Conservation (phyloP, 805 yeast genomes). For the Clavispora phyllophila region DNA sequence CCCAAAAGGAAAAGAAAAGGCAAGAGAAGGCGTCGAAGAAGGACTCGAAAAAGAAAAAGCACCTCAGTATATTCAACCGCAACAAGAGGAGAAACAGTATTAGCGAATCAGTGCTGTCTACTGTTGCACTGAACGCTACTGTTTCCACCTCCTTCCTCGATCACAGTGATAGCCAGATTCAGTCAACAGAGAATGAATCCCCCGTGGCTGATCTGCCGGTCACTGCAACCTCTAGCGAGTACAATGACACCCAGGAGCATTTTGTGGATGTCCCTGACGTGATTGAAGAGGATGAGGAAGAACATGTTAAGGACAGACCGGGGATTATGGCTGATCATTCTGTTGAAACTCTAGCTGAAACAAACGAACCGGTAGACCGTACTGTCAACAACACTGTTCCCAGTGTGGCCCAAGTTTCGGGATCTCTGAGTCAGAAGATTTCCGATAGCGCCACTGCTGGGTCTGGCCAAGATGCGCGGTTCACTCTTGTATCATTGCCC, state of each 20-base stretch:
- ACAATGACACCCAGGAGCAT: constrained; percentile 3
- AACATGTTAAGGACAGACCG: not conserved
- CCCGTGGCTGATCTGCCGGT: not conserved
- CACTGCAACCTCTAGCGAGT: not conserved
- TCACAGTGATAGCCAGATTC: not conserved
- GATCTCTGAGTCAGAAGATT: no score
- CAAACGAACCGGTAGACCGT: not conserved
- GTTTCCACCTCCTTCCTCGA: not conserved
- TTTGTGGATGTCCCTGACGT: constrained; percentile 15
- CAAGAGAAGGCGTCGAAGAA: constrained; percentile 1
- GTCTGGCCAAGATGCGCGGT: not conserved
- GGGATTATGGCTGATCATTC: not conserved
- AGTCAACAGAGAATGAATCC: not conserved
- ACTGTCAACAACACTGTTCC: not conserved
- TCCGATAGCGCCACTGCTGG: no score
- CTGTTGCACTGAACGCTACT: not conserved
- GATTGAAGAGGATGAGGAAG: constrained; percentile 6
- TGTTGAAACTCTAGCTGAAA: not conserved
- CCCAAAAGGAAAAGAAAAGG: constrained; percentile 6
- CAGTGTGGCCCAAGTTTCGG: not conserved
- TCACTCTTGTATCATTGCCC: not conserved
- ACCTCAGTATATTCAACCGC: constrained; percentile 6
- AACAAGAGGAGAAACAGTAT: constrained; percentile 7
- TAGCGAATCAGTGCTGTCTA: constrained; percentile 1
- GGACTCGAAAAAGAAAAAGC: constrained; percentile 7